phyloP scores from a whole-genome alignment of 2,329 filamentous ascomycete genomes.

The Ophiostoma sp. region DNA sequence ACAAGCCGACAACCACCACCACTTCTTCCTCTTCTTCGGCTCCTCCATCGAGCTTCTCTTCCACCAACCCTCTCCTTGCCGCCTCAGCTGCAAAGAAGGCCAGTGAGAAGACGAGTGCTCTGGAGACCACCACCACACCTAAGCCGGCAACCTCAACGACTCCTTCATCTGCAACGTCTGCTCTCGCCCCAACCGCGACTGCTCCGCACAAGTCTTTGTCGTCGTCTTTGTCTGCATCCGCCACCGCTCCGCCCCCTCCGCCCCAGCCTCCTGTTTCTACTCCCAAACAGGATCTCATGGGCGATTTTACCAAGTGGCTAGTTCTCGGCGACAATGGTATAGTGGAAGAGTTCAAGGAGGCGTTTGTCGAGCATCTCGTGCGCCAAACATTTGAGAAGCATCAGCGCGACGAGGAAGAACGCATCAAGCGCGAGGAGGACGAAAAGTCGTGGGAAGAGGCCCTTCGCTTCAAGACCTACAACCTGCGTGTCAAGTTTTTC shows the following conservation, averaged over 20 bases:
- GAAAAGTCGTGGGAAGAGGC: conserved; percentile 49
- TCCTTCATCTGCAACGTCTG: not conserved
- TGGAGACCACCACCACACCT: not conserved
- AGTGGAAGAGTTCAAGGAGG: conserved; percentile 51
- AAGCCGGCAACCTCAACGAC: not conserved
- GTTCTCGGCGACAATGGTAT: conserved; percentile 56
- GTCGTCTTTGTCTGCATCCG: not conserved
- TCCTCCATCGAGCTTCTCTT: not conserved
- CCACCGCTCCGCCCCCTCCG: not conserved
- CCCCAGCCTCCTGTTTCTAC: conserved; percentile 17
- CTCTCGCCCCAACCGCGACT: not conserved
- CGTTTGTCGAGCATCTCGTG: conserved; percentile 49
- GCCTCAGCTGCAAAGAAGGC: not conserved
- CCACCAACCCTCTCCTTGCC: not conserved
- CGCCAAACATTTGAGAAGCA: conserved; percentile 45
- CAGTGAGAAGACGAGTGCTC: not conserved
- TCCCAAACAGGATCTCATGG: conserved; percentile 45
- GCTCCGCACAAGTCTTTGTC: not conserved
- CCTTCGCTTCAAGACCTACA: conserved; percentile 50
- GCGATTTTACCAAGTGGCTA: conserved; percentile 55
- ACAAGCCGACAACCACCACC: not conserved
- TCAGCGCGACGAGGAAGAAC: conserved; percentile 44
- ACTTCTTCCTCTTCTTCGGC: not conserved
- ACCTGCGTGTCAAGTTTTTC: conserved; percentile 55
- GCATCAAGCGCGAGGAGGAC: conserved; percentile 50